Evolutionary conservation across 805 yeast species (phyloP), one percentile per base, ranked within the genome.

Genomic region (Saccharomycopsis malanga): DNA sequence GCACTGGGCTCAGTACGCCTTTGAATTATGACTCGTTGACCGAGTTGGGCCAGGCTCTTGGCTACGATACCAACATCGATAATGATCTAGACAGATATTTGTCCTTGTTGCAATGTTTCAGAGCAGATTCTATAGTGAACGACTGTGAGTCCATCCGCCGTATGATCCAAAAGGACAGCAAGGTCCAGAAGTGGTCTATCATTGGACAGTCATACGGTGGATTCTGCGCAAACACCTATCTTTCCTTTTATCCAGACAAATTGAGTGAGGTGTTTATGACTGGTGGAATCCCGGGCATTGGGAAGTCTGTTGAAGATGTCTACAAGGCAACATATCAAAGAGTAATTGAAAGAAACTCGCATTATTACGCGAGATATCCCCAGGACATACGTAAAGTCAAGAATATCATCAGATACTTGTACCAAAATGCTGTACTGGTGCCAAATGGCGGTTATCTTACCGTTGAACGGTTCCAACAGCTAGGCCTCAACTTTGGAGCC

Each of bases 171-270:
- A 43, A 39, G 17, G 47, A 54, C 14, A 39, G 48, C 20, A 63
- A 64, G 1, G 54, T 55, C 12, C 54, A 49, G 14, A 71, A 72
- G 56, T 74, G 80, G 80, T 66, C 77, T 14, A 50, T 77, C 15
- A 56, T 72, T 30, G 83, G 82, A 7, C 81, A 76, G 55, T 71
- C 77, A 2, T 74, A 67, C 54, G 80, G 82, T 21, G 81, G 81
- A 0, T 77, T 75, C 52, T 68, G 76, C 53, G 59, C 68, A 18
- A 65, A 71, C 53, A 72, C 76, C 2, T 77, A 77, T 55, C 57
- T 74, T 17, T 73, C 80, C 3, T 62, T 63, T 46, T 70, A 29
- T 47, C 70, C 77, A 1, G 57, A 58, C 1, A 61, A 73, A 2
- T 49, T 77, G 23, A 63, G 63, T 36, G 70, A 67, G 42, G 73